These are phyloP conservation scores for Trypanosoma caninum DNA, from an alignment of 208 protist genomes.

Conservation along the genomic window DNA sequence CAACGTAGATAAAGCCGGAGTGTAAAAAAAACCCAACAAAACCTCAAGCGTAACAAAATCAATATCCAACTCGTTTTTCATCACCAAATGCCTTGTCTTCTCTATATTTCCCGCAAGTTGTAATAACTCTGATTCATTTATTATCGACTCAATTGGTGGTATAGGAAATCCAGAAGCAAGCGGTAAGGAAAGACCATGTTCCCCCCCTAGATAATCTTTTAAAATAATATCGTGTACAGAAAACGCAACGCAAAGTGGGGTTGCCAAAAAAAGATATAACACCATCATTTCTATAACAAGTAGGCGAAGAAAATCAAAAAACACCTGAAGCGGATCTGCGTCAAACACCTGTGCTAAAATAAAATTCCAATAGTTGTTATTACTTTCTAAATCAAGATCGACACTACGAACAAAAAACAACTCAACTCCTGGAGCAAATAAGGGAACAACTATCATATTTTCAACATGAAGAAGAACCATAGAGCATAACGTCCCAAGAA, in stretches of 20 bases:
- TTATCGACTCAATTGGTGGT: background rate
- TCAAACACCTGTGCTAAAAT: conserved; percentile 67
- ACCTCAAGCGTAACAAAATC: background rate
- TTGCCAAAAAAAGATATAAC: conserved; percentile 48
- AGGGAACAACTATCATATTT: conserved; percentile 36
- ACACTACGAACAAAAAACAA: conserved; percentile 73
- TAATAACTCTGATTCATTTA: background rate
- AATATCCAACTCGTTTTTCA: too few relatives aligned
- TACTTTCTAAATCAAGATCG: conserved; percentile 45
- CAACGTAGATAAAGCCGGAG: background rate
- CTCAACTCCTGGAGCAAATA: conserved; percentile 83
- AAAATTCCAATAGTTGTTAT: conserved; percentile 47
- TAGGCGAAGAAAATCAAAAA: conserved; percentile 45
- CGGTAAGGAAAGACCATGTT: background rate
- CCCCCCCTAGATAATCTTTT: background rate
- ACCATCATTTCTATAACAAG: conserved; percentile 41
- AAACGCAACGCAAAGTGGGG: conserved; percentile 36
- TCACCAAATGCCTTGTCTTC: too few relatives aligned
- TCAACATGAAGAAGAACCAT: conserved; percentile 57
- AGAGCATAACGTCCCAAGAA: conserved; percentile 39
- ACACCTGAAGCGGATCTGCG: conserved; percentile 39
- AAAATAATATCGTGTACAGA: background rate
- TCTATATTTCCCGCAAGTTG: too few relatives aligned
- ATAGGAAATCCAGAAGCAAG: conserved; percentile 13
- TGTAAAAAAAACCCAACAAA: background rate